phyloP scores from a whole-genome alignment of 2,329 filamentous ascomycete species.

The Paecilomyces dactylethromorphus region DNA sequence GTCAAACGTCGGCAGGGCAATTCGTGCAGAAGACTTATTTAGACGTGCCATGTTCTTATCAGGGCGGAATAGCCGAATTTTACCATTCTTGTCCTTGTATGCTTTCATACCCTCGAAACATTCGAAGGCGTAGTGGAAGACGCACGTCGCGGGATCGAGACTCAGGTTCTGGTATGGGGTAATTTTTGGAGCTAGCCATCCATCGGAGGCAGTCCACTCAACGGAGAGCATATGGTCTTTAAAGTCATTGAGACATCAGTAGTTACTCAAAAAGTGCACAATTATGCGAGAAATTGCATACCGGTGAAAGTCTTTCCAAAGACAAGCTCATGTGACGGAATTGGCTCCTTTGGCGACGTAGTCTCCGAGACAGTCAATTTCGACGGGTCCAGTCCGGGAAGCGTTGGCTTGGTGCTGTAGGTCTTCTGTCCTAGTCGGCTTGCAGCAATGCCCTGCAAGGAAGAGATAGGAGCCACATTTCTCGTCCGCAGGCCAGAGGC shows the following conservation, averaged over 20 bases:
- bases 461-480: conserved; percentile 13
- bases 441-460: conserved; percentile 17
- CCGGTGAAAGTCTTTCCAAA: conserved; percentile 91
- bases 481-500: conserved; percentile 20
- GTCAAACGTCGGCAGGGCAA: conserved; percentile 85
- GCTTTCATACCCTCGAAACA: conserved; percentile 99
- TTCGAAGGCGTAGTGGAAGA: conserved; percentile 97
- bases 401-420: conserved; percentile 40
- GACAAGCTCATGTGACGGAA: conserved; percentile 72
- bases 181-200: conserved; percentile 79
- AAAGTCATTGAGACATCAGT: conserved; percentile 12
- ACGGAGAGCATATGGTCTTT: conserved; percentile 94
- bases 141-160: conserved; percentile 90
- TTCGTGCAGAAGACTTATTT: conserved; percentile 85
- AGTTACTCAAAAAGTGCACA: neutral
- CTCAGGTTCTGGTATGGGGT: conserved; percentile 94
- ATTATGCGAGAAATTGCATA: conserved; percentile 31
- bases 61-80: conserved; percentile 83
- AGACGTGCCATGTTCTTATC: conserved; percentile 94
- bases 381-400: conserved; percentile 66
- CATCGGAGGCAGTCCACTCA: conserved; percentile 81
- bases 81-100: conserved; percentile 77
- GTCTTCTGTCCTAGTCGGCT: conserved; percentile 41
- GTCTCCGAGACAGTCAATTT: conserved; percentile 71
- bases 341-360: conserved; percentile 64